A percentile compares a stretch with the other conserved stretches of the same genome.
phyloP scores from a whole-genome alignment of 164 flowering plant genomes.

The Akebia trifoliata region DNA sequence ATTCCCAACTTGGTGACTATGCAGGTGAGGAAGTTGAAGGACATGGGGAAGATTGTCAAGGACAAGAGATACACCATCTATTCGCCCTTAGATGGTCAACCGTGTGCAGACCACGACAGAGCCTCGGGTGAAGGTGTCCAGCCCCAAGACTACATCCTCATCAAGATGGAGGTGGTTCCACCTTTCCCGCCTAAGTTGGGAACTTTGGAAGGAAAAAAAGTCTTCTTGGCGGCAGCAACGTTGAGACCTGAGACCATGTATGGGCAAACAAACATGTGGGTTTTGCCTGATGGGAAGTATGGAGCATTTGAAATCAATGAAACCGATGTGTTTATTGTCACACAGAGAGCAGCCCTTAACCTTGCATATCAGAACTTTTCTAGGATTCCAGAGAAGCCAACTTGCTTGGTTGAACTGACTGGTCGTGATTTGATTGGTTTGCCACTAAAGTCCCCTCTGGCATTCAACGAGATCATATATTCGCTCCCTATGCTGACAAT shows the following conservation, averaged over 20 bases:
- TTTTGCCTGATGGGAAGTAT: slow-evolving; percentile 79
- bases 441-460: slow-evolving; percentile 57
- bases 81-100: slow-evolving; percentile 88
- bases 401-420: slow-evolving; percentile 68
- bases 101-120: slow-evolving; percentile 95
- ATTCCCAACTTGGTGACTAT: too few species aligned
- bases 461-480: slow-evolving; percentile 50
- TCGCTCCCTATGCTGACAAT: slow-evolving; percentile 79
- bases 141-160: slow-evolving; percentile 85
- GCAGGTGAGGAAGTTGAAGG: slow-evolving; percentile 75
- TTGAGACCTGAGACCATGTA: slow-evolving; percentile 94
- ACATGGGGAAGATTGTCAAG: slow-evolving; percentile 79
- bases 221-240: slow-evolving; percentile 82
- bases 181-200: slow-evolving; percentile 67
- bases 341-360: slow-evolving; percentile 72
- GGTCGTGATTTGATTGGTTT: slow-evolving; percentile 86
- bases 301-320: slow-evolving; percentile 89
- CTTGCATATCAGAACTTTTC: slow-evolving; percentile 80
- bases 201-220: slow-evolving; percentile 64
- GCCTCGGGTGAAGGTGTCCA: slow-evolving; percentile 90
- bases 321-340: slow-evolving; percentile 66
- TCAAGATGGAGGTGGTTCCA: slow-evolving; percentile 79
- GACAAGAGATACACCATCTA: slow-evolving; percentile 67
- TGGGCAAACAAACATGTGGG: slow-evolving; percentile 93
- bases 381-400: slow-evolving; percentile 56